A percentile compares a stretch with the other conserved stretches of the same genome.
phyloP scores from a whole-genome alignment of 192 early-diverging fungal genomes.

The Mortierella antarctica region DNA sequence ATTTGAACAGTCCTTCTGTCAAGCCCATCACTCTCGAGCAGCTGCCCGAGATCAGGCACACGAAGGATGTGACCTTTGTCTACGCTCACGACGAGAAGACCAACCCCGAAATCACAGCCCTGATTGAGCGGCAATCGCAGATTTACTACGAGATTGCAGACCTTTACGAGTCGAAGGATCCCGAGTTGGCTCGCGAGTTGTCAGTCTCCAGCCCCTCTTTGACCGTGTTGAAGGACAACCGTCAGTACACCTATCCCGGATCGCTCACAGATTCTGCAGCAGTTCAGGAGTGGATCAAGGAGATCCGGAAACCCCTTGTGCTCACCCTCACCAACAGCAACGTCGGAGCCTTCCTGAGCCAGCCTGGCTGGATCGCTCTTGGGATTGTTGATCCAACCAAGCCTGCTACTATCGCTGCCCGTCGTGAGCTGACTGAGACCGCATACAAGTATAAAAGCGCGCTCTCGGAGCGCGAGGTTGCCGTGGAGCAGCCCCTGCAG shows the following conservation, averaged over 20 bases:
- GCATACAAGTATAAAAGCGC: conserved; percentile 38
- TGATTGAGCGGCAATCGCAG: conserved; percentile 37
- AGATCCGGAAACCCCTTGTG: conserved; percentile 73
- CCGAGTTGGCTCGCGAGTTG: conserved; percentile 23
- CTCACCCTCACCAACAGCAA: conserved; percentile 70
- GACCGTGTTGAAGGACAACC: conserved; percentile 71
- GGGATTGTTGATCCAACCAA: conserved; percentile 66
- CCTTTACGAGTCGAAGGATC: conserved; percentile 16
- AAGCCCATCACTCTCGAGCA: conserved; percentile 46
- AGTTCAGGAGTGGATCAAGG: conserved; percentile 70
- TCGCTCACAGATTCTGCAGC: conserved; percentile 50
- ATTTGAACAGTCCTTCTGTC: conserved; percentile 27
- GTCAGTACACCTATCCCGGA: conserved; percentile 39
- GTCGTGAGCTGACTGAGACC: conserved; percentile 37
- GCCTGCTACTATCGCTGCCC: conserved; percentile 6
- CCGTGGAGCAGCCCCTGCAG: conserved; percentile 4
- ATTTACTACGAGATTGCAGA: conserved; percentile 27
- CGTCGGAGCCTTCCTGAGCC: conserved; percentile 74
- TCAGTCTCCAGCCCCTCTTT: conserved; percentile 56
- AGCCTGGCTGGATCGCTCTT: conserved; percentile 71
- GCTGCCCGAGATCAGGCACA: conserved; percentile 52
- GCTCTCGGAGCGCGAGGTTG: conserved; percentile 4
- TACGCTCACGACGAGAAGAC: conserved; percentile 66
- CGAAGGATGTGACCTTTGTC: conserved; percentile 63
- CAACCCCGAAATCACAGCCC: conserved; percentile 48